phyloP scores from a whole-genome alignment of 1,284 basidiomycete species.

The Chalciporus sp. region DNA sequence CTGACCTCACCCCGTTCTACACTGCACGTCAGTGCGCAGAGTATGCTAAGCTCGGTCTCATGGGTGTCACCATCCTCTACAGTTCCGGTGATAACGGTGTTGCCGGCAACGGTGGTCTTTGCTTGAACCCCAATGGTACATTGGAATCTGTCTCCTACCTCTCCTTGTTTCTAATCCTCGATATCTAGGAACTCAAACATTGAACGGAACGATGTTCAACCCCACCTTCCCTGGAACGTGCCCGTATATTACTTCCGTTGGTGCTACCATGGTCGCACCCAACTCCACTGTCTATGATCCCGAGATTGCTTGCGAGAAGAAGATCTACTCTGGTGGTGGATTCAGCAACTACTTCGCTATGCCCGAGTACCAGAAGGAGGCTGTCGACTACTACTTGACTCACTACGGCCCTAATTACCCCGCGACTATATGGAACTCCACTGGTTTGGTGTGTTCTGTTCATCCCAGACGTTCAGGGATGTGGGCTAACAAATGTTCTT shows the following conservation, averaged over 20 bases:
- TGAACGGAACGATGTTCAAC: constrained; percentile 40
- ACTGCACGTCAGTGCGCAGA: constrained; percentile 47
- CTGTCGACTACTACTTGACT: constrained; percentile 36
- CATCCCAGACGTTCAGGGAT: not conserved
- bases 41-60: constrained; percentile 48
- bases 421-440: constrained; percentile 46
- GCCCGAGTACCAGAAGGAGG: constrained; percentile 40
- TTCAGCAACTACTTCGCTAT: constrained; percentile 45
- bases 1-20: constrained; percentile 42
- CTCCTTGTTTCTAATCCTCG: not conserved
- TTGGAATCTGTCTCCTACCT: not conserved
- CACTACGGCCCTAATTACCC: constrained; percentile 37
- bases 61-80: constrained; percentile 44
- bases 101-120: constrained; percentile 37
- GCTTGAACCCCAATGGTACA: constrained; percentile 31
- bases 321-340: constrained; percentile 49
- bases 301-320: constrained; percentile 41
- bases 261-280: constrained; percentile 54
- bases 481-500: not conserved
- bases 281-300: constrained; percentile 39
- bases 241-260: constrained; percentile 59
- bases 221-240: constrained; percentile 58
- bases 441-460: constrained; percentile 34
- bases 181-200: constrained; percentile 26
- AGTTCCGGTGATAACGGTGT: constrained; percentile 44